Evolutionary conservation across 179 eudicot species (phyloP), one percentile per base, ranked within the genome.

Genomic region (Actinidia arguta): DNA sequence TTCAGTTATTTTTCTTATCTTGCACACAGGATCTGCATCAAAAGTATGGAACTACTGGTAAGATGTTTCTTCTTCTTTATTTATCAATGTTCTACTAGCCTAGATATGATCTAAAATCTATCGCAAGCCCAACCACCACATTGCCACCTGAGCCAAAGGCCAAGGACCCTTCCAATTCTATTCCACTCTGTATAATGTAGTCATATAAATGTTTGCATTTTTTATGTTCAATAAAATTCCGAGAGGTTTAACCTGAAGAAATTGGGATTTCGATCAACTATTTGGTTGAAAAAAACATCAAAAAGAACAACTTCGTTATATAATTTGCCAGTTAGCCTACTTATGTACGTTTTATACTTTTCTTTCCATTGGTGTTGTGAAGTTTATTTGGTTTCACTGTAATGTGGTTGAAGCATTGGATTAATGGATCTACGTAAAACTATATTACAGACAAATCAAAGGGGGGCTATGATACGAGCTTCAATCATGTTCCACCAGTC

Each of bases 11-110:
- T 27, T 9, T 17, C 20, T 9, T 52, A 52, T 75, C 20, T 81
- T 85, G 68, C 78, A 61, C 75, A 63, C 91, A 96, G 99, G 98
- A 92, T 88, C 73, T 93, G 85, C 91, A 91, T 79, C 91, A 86
- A 81, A 93, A 93, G 81, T 85, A 88, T 82, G 89, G 88, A 80
- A 84, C 59, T 85, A 68, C 73, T 64, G 94, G 98, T 95, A 82
- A 91, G 95, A 76, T 70, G 64, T 51, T 56, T 44, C 48, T 82
- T 59, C 52, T 63, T 76, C 59, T 62, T 31, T 78, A 55, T 48
- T 52, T 51, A 10, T 31, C 66, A 13, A 3, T 82, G 46, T 47
- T 42, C 25, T 63, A 16, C 36, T 14, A 31, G 51, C 24, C 52
- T 10, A 70, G 52, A 70, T 18, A 42, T 70, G 75, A 18, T 25